Conservation (phyloP, 2,329 filamentous ascomycete genomes). For the Phialophora macrospora region DNA sequence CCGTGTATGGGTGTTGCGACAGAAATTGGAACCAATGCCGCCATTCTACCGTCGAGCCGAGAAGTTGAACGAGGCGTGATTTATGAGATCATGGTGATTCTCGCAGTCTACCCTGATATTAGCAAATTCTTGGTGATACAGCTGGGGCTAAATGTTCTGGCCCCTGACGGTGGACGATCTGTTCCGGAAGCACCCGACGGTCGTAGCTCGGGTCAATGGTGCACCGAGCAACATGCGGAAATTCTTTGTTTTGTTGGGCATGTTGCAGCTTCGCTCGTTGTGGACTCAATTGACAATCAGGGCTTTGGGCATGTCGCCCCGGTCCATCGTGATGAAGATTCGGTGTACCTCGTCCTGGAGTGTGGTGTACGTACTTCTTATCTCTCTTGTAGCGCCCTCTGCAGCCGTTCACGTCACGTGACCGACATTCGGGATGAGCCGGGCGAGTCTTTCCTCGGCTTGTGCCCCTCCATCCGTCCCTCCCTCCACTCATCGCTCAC, state of each 20-base stretch:
- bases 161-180: background rate
- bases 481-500: background rate
- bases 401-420: background rate
- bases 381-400: background rate
- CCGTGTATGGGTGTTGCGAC: slow-evolving; percentile 47
- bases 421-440: slow-evolving; percentile 11
- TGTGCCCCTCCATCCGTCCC: slow-evolving; percentile 6
- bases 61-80: slow-evolving; percentile 31
- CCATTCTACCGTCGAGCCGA: slow-evolving; percentile 45
- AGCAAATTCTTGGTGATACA: slow-evolving; percentile 6
- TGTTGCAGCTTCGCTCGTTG: background rate
- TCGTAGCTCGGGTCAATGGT: slow-evolving; percentile 7
- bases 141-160: slow-evolving; percentile 1
- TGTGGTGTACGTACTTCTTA: background rate
- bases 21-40: slow-evolving; percentile 45
- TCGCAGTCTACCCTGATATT: background rate
- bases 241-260: background rate
- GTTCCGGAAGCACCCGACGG: background rate
- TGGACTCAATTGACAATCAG: background rate
- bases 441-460: slow-evolving; percentile 18
- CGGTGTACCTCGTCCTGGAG: no score
- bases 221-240: background rate
- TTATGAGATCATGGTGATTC: slow-evolving; percentile 8
- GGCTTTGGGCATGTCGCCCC: no score
- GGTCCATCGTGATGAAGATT: background rate